These are phyloP conservation scores for Diplogelasinospora grovesii DNA, from an alignment of 495 filamentous ascomycete species.

Conservation along the genomic window DNA sequence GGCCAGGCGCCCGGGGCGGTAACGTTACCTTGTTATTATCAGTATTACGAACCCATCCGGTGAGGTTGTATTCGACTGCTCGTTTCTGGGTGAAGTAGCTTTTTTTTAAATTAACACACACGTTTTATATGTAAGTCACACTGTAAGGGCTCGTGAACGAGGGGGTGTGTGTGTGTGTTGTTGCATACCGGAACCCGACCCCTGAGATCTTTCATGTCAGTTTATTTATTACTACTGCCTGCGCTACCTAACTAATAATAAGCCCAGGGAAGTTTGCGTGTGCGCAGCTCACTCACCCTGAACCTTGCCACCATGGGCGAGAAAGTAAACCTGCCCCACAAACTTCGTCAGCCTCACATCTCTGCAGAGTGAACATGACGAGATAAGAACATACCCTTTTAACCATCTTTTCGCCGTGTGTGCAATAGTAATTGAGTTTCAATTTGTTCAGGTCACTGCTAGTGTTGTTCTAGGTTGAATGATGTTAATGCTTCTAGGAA, in stretches of 20 bases:
- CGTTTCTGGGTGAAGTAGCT: conserved; percentile 68
- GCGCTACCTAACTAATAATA: no score
- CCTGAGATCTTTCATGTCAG: conserved; percentile 41
- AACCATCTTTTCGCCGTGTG: no score
- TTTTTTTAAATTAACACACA: no score
- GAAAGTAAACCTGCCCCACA: conserved; percentile 40
- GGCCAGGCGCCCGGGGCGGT: no score
- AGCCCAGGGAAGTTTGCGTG: no score
- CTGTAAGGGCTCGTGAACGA: conserved; percentile 14
- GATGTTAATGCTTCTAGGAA: conserved; percentile 8
- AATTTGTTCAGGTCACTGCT: no score
- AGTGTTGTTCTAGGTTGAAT: conserved; percentile 1
- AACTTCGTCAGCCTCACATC: no score
- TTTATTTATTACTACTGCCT: no score
- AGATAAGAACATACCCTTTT: conserved; percentile 3
- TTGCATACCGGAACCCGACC: conserved; percentile 63
- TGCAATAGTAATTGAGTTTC: no score
- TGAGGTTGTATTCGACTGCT: conserved; percentile 58
- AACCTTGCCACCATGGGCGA: conserved; percentile 46
- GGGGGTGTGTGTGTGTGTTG: conserved; percentile 1
- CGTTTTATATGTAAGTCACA: no score
- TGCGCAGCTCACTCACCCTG: conserved; percentile 41
- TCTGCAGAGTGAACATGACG: no score
- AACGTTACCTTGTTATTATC: conserved; percentile 65
- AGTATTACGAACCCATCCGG: conserved; percentile 76